Evolutionary conservation across 2,329 filamentous ascomycete species (phyloP), one percentile per base, ranked within the genome.

Genomic region (Alternaria infectoria): DNA sequence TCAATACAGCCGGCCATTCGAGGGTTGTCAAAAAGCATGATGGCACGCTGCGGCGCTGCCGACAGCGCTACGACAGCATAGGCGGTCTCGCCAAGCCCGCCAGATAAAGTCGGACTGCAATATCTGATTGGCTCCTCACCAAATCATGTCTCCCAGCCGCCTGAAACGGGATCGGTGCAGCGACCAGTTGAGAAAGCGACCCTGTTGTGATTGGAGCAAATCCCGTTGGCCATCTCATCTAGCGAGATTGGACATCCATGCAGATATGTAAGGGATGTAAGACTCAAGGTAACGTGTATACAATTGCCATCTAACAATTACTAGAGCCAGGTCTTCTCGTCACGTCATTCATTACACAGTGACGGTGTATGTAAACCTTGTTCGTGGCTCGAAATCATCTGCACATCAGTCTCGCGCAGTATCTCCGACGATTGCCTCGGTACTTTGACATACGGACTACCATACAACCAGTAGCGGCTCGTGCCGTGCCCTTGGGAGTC

Each of bases 401-500:
- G 21, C 21, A 28, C 28, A 10, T 23, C n/a, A 46, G 43, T 13
- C 19, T 15, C 4, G 32, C 15, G n/a, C 46, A 49, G 55, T 40
- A 30, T 23, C 49, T 44, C 26, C 36, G 19, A 61, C 54, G 32
- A 30, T 56, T 65, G 32, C 32, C 36, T 44, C 32, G 49, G 43
- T 23, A 47, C 25, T 15, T 26, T 23, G 23, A 57, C 23, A 40
- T 43, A 49, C 21, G 49, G 45, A 26, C 55, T 28, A 49, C 23
- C 26, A 44, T 52, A n/a, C 49, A 61, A 5, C 32, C 17, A 54
- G 30, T 67, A 51, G 61, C 72, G 68, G 71, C 57, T 75, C 69
- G 69, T 72, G 66, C 73, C 72, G 69, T 68, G 52, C 25, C 15
- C 45, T 56, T 68, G 68, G 62, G 47, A 58, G 28, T 21, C 55